These are phyloP conservation scores for Xylogone sp. DNA, from an alignment of 2,329 filamentous ascomycete genomes.

Conservation along the genomic window DNA sequence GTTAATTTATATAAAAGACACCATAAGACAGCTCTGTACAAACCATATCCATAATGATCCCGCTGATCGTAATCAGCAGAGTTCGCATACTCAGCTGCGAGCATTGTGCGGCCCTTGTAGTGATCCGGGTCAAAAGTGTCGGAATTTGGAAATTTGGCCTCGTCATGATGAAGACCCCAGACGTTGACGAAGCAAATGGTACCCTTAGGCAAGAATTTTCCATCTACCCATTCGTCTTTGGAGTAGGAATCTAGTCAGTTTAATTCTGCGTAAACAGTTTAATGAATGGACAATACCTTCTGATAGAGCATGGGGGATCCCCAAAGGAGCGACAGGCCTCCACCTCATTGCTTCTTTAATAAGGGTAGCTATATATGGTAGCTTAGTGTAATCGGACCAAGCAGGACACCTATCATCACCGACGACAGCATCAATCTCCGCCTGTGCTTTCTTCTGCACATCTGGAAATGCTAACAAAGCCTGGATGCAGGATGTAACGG, in stretches of 20 bases:
- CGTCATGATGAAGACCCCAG: slow-evolving; percentile 32
- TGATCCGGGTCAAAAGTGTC: slow-evolving; percentile 39
- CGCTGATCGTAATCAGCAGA: slow-evolving; percentile 45
- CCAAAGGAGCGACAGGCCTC: slow-evolving; percentile 34
- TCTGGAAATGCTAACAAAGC: slow-evolving; percentile 36
- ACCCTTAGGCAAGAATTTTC: slow-evolving; percentile 33
- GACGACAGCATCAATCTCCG: slow-evolving; percentile 39
- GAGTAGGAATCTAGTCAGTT: background rate
- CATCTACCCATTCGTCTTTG: slow-evolving; percentile 27
- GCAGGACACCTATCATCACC: slow-evolving; percentile 32
- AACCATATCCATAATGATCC: slow-evolving; percentile 29
- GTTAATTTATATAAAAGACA: too few species aligned
- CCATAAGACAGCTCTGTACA: too few species aligned
- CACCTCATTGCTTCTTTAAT: slow-evolving; percentile 42
- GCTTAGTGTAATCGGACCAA: slow-evolving; percentile 32
- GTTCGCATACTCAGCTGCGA: slow-evolving; percentile 35
- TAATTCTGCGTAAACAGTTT: background rate
- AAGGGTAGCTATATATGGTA: slow-evolving; percentile 38
- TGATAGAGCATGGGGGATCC: slow-evolving; percentile 34
- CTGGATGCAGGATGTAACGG: slow-evolving; percentile 18
- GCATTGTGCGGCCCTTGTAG: slow-evolving; percentile 15
- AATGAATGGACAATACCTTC: background rate
- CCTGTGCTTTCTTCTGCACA: slow-evolving; percentile 32
- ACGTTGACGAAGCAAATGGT: slow-evolving; percentile 24
- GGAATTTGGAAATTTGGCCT: slow-evolving; percentile 34